Base-by-base conservation (phyloP, 306 rosid species). In the Cucumis hystrix region DNA sequence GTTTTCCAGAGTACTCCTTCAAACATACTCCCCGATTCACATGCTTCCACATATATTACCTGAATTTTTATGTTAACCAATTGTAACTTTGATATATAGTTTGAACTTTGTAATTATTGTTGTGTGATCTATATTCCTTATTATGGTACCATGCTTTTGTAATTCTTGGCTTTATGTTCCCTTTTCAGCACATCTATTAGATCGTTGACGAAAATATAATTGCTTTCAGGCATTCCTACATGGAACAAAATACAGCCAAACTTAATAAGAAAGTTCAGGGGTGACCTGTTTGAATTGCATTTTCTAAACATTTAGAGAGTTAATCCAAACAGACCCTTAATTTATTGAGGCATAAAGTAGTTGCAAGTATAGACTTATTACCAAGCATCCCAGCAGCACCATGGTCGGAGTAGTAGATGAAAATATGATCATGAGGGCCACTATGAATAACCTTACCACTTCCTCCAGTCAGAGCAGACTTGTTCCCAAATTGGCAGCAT, bases 1-100 rank as follows among this genome's bases (percentile, higher is more conserved):
- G 62, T 91, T 57, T 17, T 76, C 37, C 4, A 95, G 87, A 91
- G 93, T 37, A 89, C 59, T 15, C 97, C 96, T 10, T 85, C 90
- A 65, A 93, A 93, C 39, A 93, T 84, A 57, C 97, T 91, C 76
- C 97, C 98, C 7, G 90, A 16, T n/a, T 91, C 93, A 51, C 98
- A 93, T 7, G 98, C 93, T 83, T 93, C 98, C 15, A 91, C 0
- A 77, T 93, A 93, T 45, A 93, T 69, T 40, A 89, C 47, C 47
- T 41, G 47, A 41, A 7, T 7, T 41, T 8, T 41, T 8, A 8
- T 41, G 47, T 41, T 41, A 41, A 41, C 47, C 9, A 41, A 41
- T 41, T 41, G 45, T 8, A 7, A 40, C 47, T 41, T 41, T 41
- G 47, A 41, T 41, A 41, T 41, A 41, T 9, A 41, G 8, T 41